Percentiles rank a stretch among this genome's conserved stretches.
Conservation (phyloP, 2,329 filamentous ascomycete species). For the Plectosphaerella plurivora region DNA sequence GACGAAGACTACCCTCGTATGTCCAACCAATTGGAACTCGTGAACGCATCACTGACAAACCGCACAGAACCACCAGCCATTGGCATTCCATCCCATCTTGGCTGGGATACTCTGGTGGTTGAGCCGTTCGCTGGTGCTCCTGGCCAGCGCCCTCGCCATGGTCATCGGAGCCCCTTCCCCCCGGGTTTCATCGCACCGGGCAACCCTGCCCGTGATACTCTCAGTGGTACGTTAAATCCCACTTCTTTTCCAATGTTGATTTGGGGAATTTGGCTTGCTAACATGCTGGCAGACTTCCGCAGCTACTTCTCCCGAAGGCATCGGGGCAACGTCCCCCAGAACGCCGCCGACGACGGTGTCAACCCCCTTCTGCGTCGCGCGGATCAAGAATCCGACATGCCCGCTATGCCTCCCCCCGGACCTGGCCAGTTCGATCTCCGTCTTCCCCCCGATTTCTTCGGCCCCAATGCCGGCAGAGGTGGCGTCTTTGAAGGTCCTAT, state of each 20-base stretch:
- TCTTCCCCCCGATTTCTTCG: conserved; percentile 41
- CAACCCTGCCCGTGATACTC: conserved; percentile 45
- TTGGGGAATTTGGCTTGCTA: conserved; percentile 5
- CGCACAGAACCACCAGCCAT: conserved; percentile 32
- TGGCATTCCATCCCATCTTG: conserved; percentile 41
- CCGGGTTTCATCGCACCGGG: conserved; percentile 50
- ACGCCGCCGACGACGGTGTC: conserved; percentile 70
- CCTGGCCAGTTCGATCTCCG: conserved; percentile 37
- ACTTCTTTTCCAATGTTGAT: not conserved
- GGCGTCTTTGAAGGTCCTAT: conserved; percentile 45
- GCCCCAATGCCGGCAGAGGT: conserved; percentile 15
- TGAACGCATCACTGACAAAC: conserved; percentile 20
- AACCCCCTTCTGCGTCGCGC: conserved; percentile 79
- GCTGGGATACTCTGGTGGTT: conserved; percentile 53
- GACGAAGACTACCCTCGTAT: conserved; percentile 55
- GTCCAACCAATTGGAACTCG: conserved; percentile 17
- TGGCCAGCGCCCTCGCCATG: conserved; percentile 47
- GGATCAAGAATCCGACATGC: conserved; percentile 36
- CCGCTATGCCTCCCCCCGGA: conserved; percentile 40
- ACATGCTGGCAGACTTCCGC: conserved; percentile 35
- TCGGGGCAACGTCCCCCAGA: conserved; percentile 47
- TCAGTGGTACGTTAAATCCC: conserved; percentile 38
- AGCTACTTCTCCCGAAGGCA: conserved; percentile 47
- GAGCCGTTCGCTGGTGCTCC: conserved; percentile 45
- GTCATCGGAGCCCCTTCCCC: conserved; percentile 57